Conservation (phyloP, 2,329 filamentous ascomycete species). For the Cladosporium halotolerans region DNA sequence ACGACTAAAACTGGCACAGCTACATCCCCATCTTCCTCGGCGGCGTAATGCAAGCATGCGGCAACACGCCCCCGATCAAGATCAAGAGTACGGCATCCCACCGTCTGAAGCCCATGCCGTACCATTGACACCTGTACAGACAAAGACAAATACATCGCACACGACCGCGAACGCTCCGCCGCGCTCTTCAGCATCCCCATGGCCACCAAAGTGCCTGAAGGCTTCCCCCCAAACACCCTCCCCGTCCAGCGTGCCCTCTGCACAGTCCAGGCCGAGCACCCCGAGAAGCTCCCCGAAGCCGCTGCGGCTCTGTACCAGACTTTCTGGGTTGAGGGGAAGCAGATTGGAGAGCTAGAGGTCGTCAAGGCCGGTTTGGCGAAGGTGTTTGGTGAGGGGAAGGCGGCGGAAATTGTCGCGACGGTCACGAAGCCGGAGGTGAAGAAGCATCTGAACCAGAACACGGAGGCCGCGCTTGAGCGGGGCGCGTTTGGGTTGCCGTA, state of each 20-base stretch:
- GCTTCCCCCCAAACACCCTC: conserved; percentile 51
- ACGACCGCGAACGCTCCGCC: conserved; percentile 51
- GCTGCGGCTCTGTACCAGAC: conserved; percentile 45
- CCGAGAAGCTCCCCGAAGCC: conserved; percentile 35
- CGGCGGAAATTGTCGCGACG: conserved; percentile 34
- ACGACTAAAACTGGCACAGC: conserved; percentile 18
- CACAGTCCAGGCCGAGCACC: conserved; percentile 40
- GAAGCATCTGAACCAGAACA: conserved; percentile 42
- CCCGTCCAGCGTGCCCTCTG: conserved; percentile 47
- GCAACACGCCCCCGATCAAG: conserved; percentile 48
- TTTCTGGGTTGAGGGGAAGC: conserved; percentile 47
- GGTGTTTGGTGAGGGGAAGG: conserved; percentile 40
- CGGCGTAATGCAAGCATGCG: conserved; percentile 52
- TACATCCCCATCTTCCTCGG: conserved; percentile 56
- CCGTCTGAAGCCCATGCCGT: not conserved
- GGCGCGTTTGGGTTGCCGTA: conserved; percentile 58
- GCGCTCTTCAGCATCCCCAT: conserved; percentile 51
- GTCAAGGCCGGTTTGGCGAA: conserved; percentile 39
- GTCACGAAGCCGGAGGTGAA: conserved; percentile 40
- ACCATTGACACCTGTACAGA: conserved; percentile 33
- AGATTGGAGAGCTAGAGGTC: conserved; percentile 41
- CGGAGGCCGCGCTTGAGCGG: conserved; percentile 44
- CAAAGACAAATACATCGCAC: conserved; percentile 52
- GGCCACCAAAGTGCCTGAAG: conserved; percentile 35
- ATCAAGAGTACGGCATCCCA: conserved; percentile 46